Evolutionary conservation across 306 rosid genomes (phyloP).

Genomic region (Trifolium pratense): DNA sequence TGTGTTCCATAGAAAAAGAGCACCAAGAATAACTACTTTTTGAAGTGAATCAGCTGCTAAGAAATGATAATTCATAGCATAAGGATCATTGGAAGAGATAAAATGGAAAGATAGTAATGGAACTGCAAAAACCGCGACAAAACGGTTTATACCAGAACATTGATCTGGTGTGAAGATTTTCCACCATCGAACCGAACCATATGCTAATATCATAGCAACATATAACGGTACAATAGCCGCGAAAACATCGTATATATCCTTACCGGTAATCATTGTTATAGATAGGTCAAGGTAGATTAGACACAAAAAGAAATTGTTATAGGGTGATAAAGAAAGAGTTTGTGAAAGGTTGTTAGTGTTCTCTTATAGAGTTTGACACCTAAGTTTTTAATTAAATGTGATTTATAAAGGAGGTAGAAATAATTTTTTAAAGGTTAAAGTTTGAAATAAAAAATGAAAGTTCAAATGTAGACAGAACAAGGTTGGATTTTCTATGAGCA

Average conservation of each 20-base stretch:
- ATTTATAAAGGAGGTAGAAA: background rate
- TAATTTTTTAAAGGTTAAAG: background rate
- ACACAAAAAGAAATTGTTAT: background rate
- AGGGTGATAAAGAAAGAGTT: background rate
- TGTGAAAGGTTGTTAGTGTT: constrained; percentile 1
- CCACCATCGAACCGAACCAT: constrained; percentile 91
- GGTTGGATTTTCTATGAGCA: constrained; percentile 43
- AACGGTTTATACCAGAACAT: constrained; percentile 89
- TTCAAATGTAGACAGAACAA: constrained; percentile 11
- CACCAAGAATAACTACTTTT: constrained; percentile 62
- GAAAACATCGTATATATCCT: constrained; percentile 80
- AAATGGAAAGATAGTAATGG: constrained; percentile 87
- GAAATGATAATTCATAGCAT: constrained; percentile 80
- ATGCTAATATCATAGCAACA: constrained; percentile 88
- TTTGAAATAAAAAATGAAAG: background rate
- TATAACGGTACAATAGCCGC: constrained; percentile 83
- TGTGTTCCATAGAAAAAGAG: constrained; percentile 82
- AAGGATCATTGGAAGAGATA: constrained; percentile 80
- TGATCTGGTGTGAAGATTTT: constrained; percentile 88
- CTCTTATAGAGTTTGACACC: background rate
- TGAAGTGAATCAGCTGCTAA: constrained; percentile 90
- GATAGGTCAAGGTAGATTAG: constrained; percentile 4
- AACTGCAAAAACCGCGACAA: constrained; percentile 86
- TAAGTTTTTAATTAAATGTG: background rate
- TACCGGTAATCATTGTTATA: constrained; percentile 67